Conservation (phyloP, 257 asterid genomes). For the Solanum rostratum region DNA sequence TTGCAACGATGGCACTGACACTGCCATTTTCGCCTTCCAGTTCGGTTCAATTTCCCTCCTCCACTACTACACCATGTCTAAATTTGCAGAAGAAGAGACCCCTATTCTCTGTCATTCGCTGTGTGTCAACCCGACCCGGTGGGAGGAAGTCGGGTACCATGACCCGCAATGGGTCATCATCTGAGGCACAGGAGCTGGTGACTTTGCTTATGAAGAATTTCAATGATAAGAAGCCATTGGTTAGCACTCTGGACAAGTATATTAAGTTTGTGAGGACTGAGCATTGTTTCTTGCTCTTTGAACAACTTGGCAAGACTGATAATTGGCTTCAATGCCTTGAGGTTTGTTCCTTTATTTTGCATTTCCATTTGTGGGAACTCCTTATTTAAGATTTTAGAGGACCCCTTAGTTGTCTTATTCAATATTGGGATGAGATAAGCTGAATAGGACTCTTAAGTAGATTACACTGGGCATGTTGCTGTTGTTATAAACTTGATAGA, state of each 20-base stretch:
- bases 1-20: neutral
- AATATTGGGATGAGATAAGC: neutral
- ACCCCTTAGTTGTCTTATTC: neutral
- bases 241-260: conserved; percentile 49
- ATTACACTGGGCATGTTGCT: neutral
- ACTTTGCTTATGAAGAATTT: conserved; percentile 38
- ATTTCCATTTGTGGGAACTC: neutral
- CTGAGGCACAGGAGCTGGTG: conserved; percentile 67
- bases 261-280: conserved; percentile 66
- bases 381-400: neutral
- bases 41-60: neutral
- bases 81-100: neutral
- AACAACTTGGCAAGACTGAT: conserved; percentile 74
- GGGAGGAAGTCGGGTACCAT: conserved; percentile 18
- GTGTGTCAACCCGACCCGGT: conserved; percentile 28
- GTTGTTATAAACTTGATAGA: no score
- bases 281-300: conserved; percentile 85
- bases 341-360: conserved; percentile 25
- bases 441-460: neutral
- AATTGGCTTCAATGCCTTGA: conserved; percentile 92
- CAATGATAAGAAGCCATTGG: conserved; percentile 48
- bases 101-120: neutral
- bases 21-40: neutral
- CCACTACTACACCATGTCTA: neutral
- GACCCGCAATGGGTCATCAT: conserved; percentile 12